phyloP scores from a whole-genome alignment of 129 eudicot species.

The Flaveria robusta region DNA sequence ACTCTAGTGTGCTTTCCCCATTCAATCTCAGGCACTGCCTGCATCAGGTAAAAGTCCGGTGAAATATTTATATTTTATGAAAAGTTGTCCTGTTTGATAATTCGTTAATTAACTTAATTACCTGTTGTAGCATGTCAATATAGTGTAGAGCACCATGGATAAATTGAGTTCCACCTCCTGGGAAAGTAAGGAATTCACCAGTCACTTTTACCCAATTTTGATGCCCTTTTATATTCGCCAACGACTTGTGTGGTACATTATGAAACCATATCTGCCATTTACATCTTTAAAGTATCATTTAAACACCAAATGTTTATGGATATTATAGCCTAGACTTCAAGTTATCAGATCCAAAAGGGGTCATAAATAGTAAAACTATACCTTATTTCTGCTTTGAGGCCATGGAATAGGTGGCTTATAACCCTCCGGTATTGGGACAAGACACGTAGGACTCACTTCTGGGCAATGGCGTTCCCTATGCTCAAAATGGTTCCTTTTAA shows the following conservation, averaged over 20 bases:
- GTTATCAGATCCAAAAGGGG: not conserved
- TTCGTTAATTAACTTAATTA: constrained; percentile 25
- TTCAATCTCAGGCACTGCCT: constrained; percentile 78
- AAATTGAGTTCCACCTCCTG: constrained; percentile 78
- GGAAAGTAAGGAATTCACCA: constrained; percentile 54
- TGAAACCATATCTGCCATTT: constrained; percentile 46
- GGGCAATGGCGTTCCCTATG: constrained; percentile 91
- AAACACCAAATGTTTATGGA: constrained; percentile 24
- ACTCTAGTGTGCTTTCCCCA: constrained; percentile 90
- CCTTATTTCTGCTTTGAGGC: constrained; percentile 87
- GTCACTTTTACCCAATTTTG: constrained; percentile 52
- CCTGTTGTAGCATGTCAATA: constrained; percentile 73
- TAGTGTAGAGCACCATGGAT: constrained; percentile 77
- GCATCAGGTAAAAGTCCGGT: not conserved
- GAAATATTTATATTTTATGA: not conserved
- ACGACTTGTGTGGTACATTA: constrained; percentile 51
- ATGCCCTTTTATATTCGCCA: constrained; percentile 54
- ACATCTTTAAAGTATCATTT: constrained; percentile 18
- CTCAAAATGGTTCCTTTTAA: constrained; percentile 50
- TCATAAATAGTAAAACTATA: constrained; percentile 16
- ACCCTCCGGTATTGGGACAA: constrained; percentile 62
- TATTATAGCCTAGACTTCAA: constrained; percentile 13
- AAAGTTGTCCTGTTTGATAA: not conserved
- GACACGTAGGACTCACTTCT: constrained; percentile 65
- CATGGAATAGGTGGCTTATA: constrained; percentile 62